phyloP scores from a whole-genome alignment of 306 rosid species.

The Neltuma alba region DNA sequence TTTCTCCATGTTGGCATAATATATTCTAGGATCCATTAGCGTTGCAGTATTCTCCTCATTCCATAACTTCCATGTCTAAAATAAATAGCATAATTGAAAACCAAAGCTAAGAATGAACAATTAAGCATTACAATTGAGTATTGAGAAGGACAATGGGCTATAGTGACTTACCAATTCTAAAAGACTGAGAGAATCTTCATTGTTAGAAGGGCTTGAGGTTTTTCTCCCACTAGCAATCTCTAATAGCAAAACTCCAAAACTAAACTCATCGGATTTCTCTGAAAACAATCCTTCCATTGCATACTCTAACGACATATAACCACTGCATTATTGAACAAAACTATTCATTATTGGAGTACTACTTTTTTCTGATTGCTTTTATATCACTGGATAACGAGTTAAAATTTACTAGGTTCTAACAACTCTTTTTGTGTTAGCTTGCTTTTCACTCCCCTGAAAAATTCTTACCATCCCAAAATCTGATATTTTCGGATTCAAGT shows the following conservation, averaged over 20 bases:
- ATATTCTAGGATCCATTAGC: neutral
- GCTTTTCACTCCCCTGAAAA: neutral
- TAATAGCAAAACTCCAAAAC: no score
- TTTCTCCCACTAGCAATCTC: no score
- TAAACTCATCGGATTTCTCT: constrained; percentile 18
- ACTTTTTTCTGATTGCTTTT: neutral
- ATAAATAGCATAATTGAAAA: no score
- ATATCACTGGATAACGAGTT: neutral
- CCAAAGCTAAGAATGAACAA: no score
- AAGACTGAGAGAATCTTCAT: no score
- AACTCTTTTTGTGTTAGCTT: neutral
- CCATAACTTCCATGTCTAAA: no score
- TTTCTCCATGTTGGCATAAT: neutral
- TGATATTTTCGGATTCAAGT: neutral
- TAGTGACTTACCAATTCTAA: no score
- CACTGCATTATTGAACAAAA: constrained; percentile 25
- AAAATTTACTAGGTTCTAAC: constrained; percentile 31
- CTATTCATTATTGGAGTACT: neutral
- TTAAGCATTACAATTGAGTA: no score
- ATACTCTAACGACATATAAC: constrained; percentile 42
- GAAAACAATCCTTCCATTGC: constrained; percentile 39
- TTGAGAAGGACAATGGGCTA: no score
- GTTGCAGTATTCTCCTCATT: no score
- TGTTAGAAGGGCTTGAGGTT: no score
- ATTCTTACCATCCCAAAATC: neutral